Evolutionary conservation across 371 early-diverging fungal species (phyloP).

Genomic region (Circinella umbellata): DNA sequence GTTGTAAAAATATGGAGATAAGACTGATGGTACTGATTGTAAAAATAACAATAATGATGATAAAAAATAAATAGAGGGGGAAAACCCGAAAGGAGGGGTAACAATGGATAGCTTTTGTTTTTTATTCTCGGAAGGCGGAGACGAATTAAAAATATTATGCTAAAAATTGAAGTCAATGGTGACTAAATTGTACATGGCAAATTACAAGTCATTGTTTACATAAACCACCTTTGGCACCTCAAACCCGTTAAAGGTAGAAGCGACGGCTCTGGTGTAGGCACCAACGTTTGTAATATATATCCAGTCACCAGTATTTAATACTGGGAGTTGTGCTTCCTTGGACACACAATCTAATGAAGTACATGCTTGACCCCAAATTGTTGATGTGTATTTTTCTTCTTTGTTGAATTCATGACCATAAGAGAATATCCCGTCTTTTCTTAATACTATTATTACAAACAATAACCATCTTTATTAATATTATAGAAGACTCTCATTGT

Average conservation of each 20-base stretch:
- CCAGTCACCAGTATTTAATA: conserved; percentile 95
- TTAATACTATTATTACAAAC: conserved; percentile 13
- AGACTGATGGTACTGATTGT: too few relatives aligned
- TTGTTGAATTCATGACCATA: conserved; percentile 1
- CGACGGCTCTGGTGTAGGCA: conserved; percentile 91
- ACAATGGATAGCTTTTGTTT: too few relatives aligned
- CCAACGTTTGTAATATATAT: conserved; percentile 95
- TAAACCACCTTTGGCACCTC: neutral
- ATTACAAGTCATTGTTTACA: neutral
- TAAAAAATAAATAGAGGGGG: too few relatives aligned
- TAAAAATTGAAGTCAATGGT: too few relatives aligned
- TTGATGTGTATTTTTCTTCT: conserved; percentile 57
- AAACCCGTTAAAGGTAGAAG: conserved; percentile 92
- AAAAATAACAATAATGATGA: too few relatives aligned
- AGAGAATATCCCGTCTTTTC: conserved; percentile 16
- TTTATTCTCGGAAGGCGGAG: too few relatives aligned
- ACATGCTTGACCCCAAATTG: conserved; percentile 97
- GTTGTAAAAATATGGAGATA: too few relatives aligned
- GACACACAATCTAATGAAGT: conserved; percentile 95
- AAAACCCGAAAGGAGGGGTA: too few relatives aligned
- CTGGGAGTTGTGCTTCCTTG: conserved; percentile 71
- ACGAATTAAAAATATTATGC: too few relatives aligned
- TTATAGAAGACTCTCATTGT: too few relatives aligned
- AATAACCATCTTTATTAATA: too few relatives aligned
- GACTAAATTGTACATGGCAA: too few relatives aligned